Evolutionary conservation across 1,139 yeast genomes (phyloP).

Genomic region (Kluyveromyces sp.): DNA sequence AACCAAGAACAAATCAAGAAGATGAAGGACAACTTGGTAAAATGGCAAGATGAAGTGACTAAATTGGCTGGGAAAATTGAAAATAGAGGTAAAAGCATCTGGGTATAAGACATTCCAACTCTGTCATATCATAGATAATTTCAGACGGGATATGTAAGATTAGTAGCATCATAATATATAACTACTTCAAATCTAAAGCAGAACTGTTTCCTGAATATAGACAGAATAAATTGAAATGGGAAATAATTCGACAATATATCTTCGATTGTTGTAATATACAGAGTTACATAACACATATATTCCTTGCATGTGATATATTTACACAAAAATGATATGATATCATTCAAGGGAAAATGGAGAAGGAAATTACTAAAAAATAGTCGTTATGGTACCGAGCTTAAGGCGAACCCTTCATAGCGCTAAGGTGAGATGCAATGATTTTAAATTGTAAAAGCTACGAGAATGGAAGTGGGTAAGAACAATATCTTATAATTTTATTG

Average conservation of each 20-base stretch:
- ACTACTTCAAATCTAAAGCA: too few relatives aligned
- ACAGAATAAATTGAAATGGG: background rate
- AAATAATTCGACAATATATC: background rate
- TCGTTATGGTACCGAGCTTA: background rate
- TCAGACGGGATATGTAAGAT: too few relatives aligned
- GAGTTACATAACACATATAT: background rate
- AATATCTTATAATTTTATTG: too few relatives aligned
- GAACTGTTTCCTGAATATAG: too few relatives aligned
- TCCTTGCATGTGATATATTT: background rate
- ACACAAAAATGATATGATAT: constrained; percentile 6
- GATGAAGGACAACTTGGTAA: constrained; percentile 64
- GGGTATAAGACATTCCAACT: constrained; percentile 34
- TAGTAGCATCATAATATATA: too few relatives aligned
- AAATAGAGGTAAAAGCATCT: constrained; percentile 49
- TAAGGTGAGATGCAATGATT: background rate
- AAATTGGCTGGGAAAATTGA: constrained; percentile 55
- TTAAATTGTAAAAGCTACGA: background rate
- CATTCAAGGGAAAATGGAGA: constrained; percentile 6
- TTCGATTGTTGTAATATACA: constrained; percentile 1
- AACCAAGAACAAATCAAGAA: constrained; percentile 68
- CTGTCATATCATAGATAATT: background rate
- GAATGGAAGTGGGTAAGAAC: background rate
- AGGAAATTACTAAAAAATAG: constrained; percentile 1
- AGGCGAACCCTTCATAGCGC: background rate
- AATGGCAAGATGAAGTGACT: constrained; percentile 73